phyloP scores from a whole-genome alignment of 208 protist species.

The Leptomonas pyrrhocoris region DNA sequence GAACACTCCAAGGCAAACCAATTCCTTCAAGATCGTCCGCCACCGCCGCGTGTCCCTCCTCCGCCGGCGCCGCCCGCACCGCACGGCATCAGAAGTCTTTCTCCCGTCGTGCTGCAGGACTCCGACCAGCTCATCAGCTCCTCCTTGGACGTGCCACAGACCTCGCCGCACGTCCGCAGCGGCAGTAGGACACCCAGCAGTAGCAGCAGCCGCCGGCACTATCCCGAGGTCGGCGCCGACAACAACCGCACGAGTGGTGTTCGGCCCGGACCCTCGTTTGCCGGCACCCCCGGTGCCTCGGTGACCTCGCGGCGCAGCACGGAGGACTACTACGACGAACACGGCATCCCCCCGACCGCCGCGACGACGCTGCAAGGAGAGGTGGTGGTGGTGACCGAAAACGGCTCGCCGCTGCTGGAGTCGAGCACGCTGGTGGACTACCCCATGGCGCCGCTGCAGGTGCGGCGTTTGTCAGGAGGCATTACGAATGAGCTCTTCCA shows the following conservation, averaged over 20 bases:
- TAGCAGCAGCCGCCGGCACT: constrained; percentile 21
- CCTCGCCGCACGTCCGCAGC: neutral
- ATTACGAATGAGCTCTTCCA: constrained; percentile 92
- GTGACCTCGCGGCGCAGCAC: constrained; percentile 18
- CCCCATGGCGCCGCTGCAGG: constrained; percentile 38
- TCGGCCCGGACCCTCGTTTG: neutral
- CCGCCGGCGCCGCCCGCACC: neutral
- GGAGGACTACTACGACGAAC: constrained; percentile 30
- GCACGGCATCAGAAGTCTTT: constrained; percentile 11
- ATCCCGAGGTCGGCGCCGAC: constrained; percentile 31
- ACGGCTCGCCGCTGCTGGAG: constrained; percentile 36
- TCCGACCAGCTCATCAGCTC: constrained; percentile 11
- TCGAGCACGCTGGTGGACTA: neutral
- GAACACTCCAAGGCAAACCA: constrained; percentile 8
- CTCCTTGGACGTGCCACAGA: constrained; percentile 10
- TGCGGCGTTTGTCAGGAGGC: constrained; percentile 78
- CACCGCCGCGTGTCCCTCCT: neutral
- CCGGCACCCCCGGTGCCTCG: constrained; percentile 3
- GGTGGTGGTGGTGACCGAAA: constrained; percentile 45
- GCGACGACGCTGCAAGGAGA: constrained; percentile 42
- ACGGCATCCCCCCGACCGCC: constrained; percentile 21
- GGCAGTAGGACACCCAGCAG: constrained; percentile 2
- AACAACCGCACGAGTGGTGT: constrained; percentile 24
- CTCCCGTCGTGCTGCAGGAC: neutral
- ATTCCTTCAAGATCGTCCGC: neutral